Evolutionary conservation across 495 filamentous ascomycete genomes (phyloP).

Genomic region (Neurospora sp.): DNA sequence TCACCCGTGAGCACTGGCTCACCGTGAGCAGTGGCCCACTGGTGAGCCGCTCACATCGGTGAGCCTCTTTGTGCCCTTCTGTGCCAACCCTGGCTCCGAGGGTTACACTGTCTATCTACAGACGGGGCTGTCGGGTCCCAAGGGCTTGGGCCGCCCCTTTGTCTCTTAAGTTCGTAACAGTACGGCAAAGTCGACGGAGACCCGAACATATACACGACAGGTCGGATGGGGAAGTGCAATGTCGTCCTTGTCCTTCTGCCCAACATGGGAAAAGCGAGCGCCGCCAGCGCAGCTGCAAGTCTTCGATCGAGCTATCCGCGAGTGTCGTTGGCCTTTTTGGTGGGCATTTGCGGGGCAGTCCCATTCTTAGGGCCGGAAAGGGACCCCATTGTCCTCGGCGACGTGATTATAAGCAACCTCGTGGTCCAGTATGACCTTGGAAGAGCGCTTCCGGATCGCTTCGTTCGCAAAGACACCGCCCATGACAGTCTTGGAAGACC

Average conservation of each 20-base stretch:
- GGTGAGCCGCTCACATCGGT: too few relatives aligned
- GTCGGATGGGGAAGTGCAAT: slow-evolving; percentile 27
- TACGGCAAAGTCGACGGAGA: slow-evolving; percentile 18
- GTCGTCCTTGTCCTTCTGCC: slow-evolving; percentile 27
- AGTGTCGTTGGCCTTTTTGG: slow-evolving; percentile 14
- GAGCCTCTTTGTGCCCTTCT: too few relatives aligned
- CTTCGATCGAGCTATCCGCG: slow-evolving; percentile 22
- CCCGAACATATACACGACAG: slow-evolving; percentile 27
- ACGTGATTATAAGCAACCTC: slow-evolving; percentile 34
- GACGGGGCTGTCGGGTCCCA: too few relatives aligned
- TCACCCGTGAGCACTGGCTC: too few relatives aligned
- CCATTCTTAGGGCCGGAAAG: slow-evolving; percentile 4
- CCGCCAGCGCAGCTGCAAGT: slow-evolving; percentile 19
- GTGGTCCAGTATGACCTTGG: slow-evolving; percentile 33
- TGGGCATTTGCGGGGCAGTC: slow-evolving; percentile 28
- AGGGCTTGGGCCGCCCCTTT: too few relatives aligned
- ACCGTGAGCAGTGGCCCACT: too few relatives aligned
- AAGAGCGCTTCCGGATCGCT: slow-evolving; percentile 20
- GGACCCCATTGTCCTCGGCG: slow-evolving; percentile 29
- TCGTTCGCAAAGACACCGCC: slow-evolving; percentile 18
- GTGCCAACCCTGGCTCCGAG: too few relatives aligned
- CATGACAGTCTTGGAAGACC: slow-evolving; percentile 23
- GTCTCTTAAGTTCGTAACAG: too few relatives aligned
- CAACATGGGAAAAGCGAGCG: slow-evolving; percentile 25
- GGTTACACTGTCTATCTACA: too few relatives aligned